Base-by-base conservation (phyloP, 176 grass and related monocot genomes). In the Oryza coarctata region DNA sequence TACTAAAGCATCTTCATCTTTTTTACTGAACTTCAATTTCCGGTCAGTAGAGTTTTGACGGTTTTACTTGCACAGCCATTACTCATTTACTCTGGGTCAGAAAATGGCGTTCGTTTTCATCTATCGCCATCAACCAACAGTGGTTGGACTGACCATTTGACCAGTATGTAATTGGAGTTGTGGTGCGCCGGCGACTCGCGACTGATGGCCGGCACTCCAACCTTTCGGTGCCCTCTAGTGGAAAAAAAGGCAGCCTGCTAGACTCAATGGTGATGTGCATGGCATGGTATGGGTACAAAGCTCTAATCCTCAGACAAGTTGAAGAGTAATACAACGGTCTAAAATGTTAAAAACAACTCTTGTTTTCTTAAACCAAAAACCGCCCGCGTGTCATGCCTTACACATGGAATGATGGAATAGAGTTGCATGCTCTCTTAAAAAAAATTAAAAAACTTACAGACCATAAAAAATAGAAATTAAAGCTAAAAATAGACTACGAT, bases 121-220 rank as follows among this genome's bases (percentile, higher is more conserved):
- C 47, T 31, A 69, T 57, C 82, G 10, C 27, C 49, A 49, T 61
- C 63, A 68, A 6, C 25, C 76, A 63, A 3, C 15, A 72, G 87
- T 85, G 26, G 64, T 74, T 71, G 30, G 78, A 65, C 72, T 84
- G 55, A 58, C 72, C 10, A 29, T 83, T 86, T 89, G 87, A 86
- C 87, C 78, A 71, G 43, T 64, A 18, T 17, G 75, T 43, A 41
- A 44, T 57, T 61, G 68, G 68, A 43, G 33, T 45, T 31, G 68
- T 31, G 67, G 70, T 84, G 76, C 82, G 71, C 82, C 87, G 82
- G 82, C 82, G 55, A 65, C 38, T 55, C 39, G 64, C 39, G 70
- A 25, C 71, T 26, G 74, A 66, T 62, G 70, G 71, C 71, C 71
- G 82, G 52, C 82, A 65, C 40, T 41, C 71, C 40, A 84, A 83